Evolutionary conservation across 2,329 filamentous ascomycete species (phyloP), one percentile per base, ranked within the genome.

Genomic region (Fusarium pseudograminearum): DNA sequence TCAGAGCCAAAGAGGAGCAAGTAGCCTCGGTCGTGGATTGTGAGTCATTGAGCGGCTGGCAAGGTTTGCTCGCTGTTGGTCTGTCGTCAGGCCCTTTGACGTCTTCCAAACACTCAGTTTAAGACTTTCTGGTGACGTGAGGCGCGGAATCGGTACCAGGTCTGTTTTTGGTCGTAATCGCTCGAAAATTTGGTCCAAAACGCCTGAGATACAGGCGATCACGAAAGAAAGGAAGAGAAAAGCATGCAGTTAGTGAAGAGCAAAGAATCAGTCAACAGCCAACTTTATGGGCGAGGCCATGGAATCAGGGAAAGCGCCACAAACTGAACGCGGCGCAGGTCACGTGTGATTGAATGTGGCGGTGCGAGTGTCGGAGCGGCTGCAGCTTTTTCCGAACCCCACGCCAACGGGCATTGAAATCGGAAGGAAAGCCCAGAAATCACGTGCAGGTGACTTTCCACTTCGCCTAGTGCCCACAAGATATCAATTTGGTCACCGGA

Each of bases 381-480:
- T 15, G 15, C 14, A 46, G 24, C 26, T 63, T 69, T 33, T 64
- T 70, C 71, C 73, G 72, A 63, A 8, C 8, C 24, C n/a, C 67
- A 11, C 4, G 11, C 67, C 33, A 36, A 11, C 16, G n/a, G n/a
- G n/a, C n/a, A n/a, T n/a, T n/a, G 10, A 22, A 14, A 28, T 24
- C 24, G 22, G 64, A 67, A 67, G 65, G 57, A 28, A 34, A 54
- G 28, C 44, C 60, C 58, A 40, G 36, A 8, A 60, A 6, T 5
- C 60, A 63, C 60, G 60, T 63, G 60, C 56, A n/a, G 9, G 7
- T 12, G 4, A 4, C 6, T 18, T 20, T 2, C 7, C 15, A 41
- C 20, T 31, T 61, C 60, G 54, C 14, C 40, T 51, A 60, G 71
- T 73, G 71, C 78, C 77, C 78, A 80, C 77, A 80, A 70, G 71